Evolutionary conservation across 257 asterid species (phyloP).

Genomic region (Solanum dulcamara): DNA sequence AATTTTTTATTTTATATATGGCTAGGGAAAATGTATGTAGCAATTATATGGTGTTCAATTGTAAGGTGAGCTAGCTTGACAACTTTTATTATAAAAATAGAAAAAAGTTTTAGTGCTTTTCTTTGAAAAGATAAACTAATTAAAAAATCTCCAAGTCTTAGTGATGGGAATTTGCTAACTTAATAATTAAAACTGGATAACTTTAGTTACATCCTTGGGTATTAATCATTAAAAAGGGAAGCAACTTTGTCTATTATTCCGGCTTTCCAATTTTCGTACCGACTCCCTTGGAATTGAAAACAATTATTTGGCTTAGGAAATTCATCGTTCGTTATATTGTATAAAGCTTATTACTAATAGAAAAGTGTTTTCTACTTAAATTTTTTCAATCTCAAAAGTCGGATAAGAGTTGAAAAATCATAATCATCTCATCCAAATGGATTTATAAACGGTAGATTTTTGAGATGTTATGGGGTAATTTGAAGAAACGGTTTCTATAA

Average conservation of each 20-base stretch:
- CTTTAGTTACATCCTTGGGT: not conserved
- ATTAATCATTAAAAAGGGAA: not conserved
- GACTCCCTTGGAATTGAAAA: not conserved
- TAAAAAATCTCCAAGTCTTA: not conserved
- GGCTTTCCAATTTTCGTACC: not conserved
- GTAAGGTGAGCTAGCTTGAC: not conserved
- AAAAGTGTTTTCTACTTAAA: not conserved
- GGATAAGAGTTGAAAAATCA: not conserved
- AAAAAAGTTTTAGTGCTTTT: not conserved
- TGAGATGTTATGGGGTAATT: not conserved
- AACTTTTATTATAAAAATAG: not conserved
- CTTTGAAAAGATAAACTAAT: not conserved
- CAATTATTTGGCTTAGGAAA: not conserved
- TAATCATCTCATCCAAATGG: too few species aligned
- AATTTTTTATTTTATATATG: too few species aligned
- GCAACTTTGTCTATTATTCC: not conserved
- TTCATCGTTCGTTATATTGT: fast-evolving
- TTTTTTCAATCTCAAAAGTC: not conserved
- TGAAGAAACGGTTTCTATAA: too few species aligned
- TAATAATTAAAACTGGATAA: not conserved
- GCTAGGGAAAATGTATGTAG: too few species aligned
- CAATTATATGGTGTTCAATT: not conserved
- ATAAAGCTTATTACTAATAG: not conserved
- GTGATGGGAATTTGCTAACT: not conserved
- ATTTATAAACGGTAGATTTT: not conserved